Conservation (phyloP, 768 basidiomycete species). For the Crassisporium funariophilum region DNA sequence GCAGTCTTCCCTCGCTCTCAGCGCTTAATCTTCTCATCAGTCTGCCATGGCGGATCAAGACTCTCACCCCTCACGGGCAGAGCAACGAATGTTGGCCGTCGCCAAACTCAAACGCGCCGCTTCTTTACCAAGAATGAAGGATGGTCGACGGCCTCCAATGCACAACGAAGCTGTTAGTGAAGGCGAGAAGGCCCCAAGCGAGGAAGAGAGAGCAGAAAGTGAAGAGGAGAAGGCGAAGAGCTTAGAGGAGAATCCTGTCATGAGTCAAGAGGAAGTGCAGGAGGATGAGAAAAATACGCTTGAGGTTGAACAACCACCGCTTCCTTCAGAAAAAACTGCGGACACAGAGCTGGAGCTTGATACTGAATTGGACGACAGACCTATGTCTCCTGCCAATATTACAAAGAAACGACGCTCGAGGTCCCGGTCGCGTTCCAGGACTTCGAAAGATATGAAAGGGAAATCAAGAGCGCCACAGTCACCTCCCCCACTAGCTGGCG, state of each 20-base stretch:
- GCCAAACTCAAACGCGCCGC: constrained; percentile 92
- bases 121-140: constrained; percentile 89
- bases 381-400: constrained; percentile 47
- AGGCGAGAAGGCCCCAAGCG: constrained; percentile 55
- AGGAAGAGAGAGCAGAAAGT: constrained; percentile 19
- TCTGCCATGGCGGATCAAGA: constrained; percentile 47
- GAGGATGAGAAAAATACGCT: constrained; percentile 17
- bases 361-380: constrained; percentile 40
- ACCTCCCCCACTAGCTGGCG: constrained; percentile 51
- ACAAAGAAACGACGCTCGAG: constrained; percentile 69
- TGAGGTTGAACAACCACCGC: constrained; percentile 19
- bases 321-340: constrained; percentile 15
- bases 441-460: constrained; percentile 72
- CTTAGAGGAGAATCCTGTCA: constrained; percentile 12
- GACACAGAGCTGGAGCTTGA: constrained; percentile 39
- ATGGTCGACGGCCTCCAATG: constrained; percentile 87
- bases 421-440: constrained; percentile 78
- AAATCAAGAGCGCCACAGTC: constrained; percentile 56
- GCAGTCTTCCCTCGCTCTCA: constrained; percentile 6
- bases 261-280: constrained; percentile 9
- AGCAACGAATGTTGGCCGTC: constrained; percentile 86
- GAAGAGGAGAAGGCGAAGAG: constrained; percentile 22
- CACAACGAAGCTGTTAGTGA: constrained; percentile 82
- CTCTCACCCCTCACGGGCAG: constrained; percentile 52
- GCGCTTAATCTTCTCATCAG: constrained; percentile 17